Conservation (phyloP, 257 asterid species). For the Oldenlandia corymbosa region DNA sequence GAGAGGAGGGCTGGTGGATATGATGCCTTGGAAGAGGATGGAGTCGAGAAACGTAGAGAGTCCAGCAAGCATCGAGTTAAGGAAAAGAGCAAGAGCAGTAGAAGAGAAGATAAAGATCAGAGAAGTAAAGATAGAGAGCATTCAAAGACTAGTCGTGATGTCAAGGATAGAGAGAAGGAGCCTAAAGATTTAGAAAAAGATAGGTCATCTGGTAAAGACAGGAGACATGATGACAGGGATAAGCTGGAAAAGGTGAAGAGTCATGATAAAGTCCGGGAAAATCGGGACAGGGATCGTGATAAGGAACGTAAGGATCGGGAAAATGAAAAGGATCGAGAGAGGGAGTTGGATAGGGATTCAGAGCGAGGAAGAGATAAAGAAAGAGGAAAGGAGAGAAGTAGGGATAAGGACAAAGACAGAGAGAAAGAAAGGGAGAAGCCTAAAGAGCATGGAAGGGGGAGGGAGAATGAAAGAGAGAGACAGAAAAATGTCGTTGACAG, state of each 20-base stretch:
- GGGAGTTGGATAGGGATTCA: constrained; percentile 41
- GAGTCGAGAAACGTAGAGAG: constrained; percentile 39
- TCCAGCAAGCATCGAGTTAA: constrained; percentile 51
- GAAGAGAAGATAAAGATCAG: constrained; percentile 64
- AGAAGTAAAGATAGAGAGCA: constrained; percentile 64
- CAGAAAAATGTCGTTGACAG: constrained; percentile 47
- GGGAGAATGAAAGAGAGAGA: constrained; percentile 48
- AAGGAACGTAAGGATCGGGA: constrained; percentile 50
- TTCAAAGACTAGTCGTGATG: constrained; percentile 29
- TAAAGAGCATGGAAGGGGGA: constrained; percentile 21
- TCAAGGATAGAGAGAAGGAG: constrained; percentile 51
- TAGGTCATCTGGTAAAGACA: constrained; percentile 41
- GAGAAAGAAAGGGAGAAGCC: constrained; percentile 45
- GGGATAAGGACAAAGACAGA: constrained; percentile 52
- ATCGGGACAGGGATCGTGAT: constrained; percentile 58
- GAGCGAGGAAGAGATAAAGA: constrained; percentile 53
- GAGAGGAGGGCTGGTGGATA: constrained; percentile 49
- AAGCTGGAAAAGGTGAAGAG: constrained; percentile 50
- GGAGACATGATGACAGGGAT: constrained; percentile 68
- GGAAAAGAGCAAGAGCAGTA: constrained; percentile 54
- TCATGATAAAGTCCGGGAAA: constrained; percentile 47
- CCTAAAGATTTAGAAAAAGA: constrained; percentile 44
- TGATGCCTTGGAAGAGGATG: constrained; percentile 48
- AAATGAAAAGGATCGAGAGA: constrained; percentile 46
- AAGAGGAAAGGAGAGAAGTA: constrained; percentile 49